phyloP scores from a whole-genome alignment of 495 filamentous ascomycete species.

The Astrocystis sublimbata region DNA sequence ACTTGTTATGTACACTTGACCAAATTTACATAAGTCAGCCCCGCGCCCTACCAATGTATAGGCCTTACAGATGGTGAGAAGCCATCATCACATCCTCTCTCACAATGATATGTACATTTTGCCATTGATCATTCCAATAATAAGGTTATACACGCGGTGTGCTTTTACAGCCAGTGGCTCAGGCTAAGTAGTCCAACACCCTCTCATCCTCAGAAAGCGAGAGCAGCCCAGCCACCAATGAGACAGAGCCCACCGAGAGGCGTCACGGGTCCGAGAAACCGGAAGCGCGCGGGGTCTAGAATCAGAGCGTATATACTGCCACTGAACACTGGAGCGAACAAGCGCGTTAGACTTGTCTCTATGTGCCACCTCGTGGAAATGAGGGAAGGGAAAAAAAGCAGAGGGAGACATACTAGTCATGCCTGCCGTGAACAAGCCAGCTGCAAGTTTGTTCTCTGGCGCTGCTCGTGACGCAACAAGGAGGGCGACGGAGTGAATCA shows the following conservation, averaged over 20 bases:
- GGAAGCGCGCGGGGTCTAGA: slow-evolving; percentile 56
- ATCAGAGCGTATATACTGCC: slow-evolving; percentile 61
- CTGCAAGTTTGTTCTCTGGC: slow-evolving; percentile 39
- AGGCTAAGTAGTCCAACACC: background rate
- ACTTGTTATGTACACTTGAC: background rate
- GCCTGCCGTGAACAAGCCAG: slow-evolving; percentile 45
- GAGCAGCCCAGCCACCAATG: slow-evolving; percentile 32
- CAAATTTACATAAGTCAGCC: background rate
- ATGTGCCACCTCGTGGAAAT: slow-evolving; percentile 36
- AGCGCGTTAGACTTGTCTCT: background rate
- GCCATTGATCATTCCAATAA: background rate
- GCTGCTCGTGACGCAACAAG: slow-evolving; percentile 45
- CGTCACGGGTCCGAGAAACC: slow-evolving; percentile 58
- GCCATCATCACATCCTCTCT: background rate
- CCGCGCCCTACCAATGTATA: background rate
- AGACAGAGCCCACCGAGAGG: slow-evolving; percentile 59
- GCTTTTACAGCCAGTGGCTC: background rate
- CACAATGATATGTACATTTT: background rate
- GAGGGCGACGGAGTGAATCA: slow-evolving; percentile 59
- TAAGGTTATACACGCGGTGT: background rate
- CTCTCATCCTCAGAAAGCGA: slow-evolving; percentile 16
- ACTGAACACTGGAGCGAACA: slow-evolving; percentile 49
- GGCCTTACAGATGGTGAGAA: background rate
- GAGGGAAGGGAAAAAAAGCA: slow-evolving; percentile 40
- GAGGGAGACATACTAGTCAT: slow-evolving; percentile 37